Percentiles rank a stretch among this genome's conserved stretches.
Conservation (phyloP, 352 stramenopile genomes). For the Phytophthora kernoviae region DNA sequence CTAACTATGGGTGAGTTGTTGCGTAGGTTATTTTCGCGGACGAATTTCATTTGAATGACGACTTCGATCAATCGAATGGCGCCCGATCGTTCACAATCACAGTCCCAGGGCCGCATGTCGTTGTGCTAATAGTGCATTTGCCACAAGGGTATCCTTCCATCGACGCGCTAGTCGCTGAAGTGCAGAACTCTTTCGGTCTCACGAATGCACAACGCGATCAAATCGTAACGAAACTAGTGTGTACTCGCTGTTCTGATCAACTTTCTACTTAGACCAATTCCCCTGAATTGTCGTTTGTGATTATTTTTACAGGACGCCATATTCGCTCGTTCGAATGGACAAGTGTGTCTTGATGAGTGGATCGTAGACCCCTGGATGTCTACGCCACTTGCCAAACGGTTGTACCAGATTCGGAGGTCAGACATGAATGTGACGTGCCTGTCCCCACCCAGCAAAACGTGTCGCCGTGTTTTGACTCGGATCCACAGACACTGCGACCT, state of each 20-base stretch:
- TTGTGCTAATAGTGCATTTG: conserved; percentile 63
- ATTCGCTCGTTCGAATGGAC: conserved; percentile 54
- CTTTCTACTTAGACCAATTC: neutral
- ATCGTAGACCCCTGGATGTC: conserved; percentile 65
- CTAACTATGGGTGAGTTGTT: too few relatives aligned
- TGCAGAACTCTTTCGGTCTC: conserved; percentile 71
- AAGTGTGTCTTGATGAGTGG: conserved; percentile 83
- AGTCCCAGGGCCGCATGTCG: conserved; percentile 55
- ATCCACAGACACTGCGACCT: conserved; percentile 54
- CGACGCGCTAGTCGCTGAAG: conserved; percentile 54
- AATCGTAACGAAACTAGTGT: conserved; percentile 60
- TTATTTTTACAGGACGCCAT: conserved; percentile 36
- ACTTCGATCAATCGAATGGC: conserved; percentile 39
- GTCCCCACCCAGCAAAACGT: too few relatives aligned
- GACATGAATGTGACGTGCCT: too few relatives aligned
- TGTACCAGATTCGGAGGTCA: too few relatives aligned
- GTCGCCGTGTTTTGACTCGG: conserved; percentile 35
- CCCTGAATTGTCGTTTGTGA: neutral
- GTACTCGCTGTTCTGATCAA: neutral
- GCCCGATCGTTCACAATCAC: conserved; percentile 48
- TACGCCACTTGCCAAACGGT: conserved; percentile 35
- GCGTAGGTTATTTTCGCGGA: conserved; percentile 71
- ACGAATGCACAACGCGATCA: conserved; percentile 55
- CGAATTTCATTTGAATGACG: conserved; percentile 48
- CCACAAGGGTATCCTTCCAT: conserved; percentile 57